A percentile compares a stretch with the other conserved stretches of the same genome.
phyloP scores from a whole-genome alignment of 1,284 basidiomycete genomes.

The Ceratorhiza oryzae-sativae region DNA sequence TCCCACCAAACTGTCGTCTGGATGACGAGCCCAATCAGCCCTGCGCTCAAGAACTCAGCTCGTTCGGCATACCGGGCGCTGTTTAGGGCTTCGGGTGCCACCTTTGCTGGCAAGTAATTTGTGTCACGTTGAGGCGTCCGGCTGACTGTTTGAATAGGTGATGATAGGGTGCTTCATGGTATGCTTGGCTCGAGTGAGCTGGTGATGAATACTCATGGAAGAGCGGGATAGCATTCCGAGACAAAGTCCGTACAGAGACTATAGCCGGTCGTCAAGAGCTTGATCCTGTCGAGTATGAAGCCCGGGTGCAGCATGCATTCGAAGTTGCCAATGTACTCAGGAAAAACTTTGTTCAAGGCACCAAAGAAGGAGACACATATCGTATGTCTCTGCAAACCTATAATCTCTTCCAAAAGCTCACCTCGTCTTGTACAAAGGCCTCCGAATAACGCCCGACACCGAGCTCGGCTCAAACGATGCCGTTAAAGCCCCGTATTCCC shows the following conservation, averaged over 20 bases:
- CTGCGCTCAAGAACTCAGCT: slow-evolving; percentile 56
- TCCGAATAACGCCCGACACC: slow-evolving; percentile 70
- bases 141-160: slow-evolving; percentile 55
- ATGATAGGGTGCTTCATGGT: slow-evolving; percentile 64
- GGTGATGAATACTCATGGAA: neutral
- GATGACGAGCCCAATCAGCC: slow-evolving; percentile 48
- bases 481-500: slow-evolving; percentile 60
- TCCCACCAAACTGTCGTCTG: slow-evolving; percentile 44
- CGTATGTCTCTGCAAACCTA: slow-evolving; percentile 54
- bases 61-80: slow-evolving; percentile 75
- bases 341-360: slow-evolving; percentile 75
- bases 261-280: slow-evolving; percentile 54
- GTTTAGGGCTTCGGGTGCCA: slow-evolving; percentile 66
- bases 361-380: slow-evolving; percentile 62
- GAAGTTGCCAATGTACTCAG: slow-evolving; percentile 72
- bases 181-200: slow-evolving; percentile 1
- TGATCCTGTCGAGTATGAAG: slow-evolving; percentile 59
- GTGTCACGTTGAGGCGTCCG: neutral
- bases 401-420: slow-evolving; percentile 19
- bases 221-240: slow-evolving; percentile 63
- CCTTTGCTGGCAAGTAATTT: slow-evolving; percentile 64
- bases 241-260: slow-evolving; percentile 66
- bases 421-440: slow-evolving; percentile 48
- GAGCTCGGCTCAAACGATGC: slow-evolving; percentile 77
- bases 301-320: slow-evolving; percentile 61